Evolutionary conservation across 2,329 filamentous ascomycete genomes (phyloP), one percentile per base, ranked within the genome.

Genomic region (Phialocephala subalpina): DNA sequence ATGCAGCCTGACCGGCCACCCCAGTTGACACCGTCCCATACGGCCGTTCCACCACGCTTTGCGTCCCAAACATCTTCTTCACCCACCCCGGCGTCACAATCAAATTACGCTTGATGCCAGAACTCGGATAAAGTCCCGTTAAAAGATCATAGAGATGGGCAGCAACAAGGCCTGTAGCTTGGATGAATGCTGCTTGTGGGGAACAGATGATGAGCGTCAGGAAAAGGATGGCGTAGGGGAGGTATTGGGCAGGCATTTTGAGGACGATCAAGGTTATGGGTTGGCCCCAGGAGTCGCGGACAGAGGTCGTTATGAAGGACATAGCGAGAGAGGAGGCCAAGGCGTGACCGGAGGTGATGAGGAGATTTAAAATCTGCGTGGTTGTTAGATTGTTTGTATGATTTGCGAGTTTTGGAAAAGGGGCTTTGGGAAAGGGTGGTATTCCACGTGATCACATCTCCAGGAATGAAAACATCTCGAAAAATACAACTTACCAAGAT

Each of bases 91-190:
- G 94, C 0, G 93, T 94, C n/a, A 83, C 81, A 38, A 97, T 84
- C 57, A 90, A 84, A 74, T 93, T 96, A 58, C 82, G 83, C 0
- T 94, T 94, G 62, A 92, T 91, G 27, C 93, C 94, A 74, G 94
- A 94, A 66, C 92, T 88, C 2, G 95, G 94, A 83, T 93, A 97
- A 58, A 97, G 85, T 55, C 92, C 86, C 1, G 91, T 92, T 58
- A 97, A 78, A 74, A 97, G 97, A 77, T 97, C 92, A 79, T 92
- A 97, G 27, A 94, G 74, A 76, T 97, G 94, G 2, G 93, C 94
- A 12, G 93, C 92, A 38, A 95, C 70, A 18, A 97, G 83, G 18
- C 94, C 94, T 40, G 87, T 91, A 8, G 88, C 77, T 73, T 96
- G 88, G 3, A 88, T 74, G 60, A 91, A 73, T n/a, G 91, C 84